Percentiles rank a stretch among this genome's conserved stretches.
phyloP scores from a whole-genome alignment of 2,329 filamentous ascomycete genomes.

The Hortaea werneckii region DNA sequence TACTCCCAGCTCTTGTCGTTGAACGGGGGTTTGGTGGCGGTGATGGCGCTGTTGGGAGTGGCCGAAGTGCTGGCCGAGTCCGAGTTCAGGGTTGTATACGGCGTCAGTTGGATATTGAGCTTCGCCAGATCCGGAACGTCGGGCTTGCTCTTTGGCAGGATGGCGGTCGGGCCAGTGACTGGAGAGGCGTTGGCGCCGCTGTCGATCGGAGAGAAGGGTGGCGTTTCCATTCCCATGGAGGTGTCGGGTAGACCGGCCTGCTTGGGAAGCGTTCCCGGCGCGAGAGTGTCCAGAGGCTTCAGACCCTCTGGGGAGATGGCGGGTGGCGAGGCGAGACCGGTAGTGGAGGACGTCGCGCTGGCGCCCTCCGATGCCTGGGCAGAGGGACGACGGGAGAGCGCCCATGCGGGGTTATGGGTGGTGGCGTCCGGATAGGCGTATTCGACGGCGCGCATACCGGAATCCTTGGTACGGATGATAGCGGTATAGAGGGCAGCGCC shows the following conservation, averaged over 20 bases:
- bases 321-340: neutral
- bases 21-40: slow-evolving; percentile 6
- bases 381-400: neutral
- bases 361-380: neutral
- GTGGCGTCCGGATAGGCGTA: slow-evolving; percentile 21
- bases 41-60: neutral
- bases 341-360: neutral
- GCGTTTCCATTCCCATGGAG: slow-evolving; percentile 19
- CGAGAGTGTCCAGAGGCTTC: slow-evolving; percentile 8
- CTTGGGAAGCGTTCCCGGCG: neutral
- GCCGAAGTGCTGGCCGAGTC: too few relatives aligned
- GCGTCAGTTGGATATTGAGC: neutral
- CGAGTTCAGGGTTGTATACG: neutral
- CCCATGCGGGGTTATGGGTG: neutral
- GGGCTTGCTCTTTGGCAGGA: neutral
- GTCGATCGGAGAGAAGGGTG: slow-evolving; percentile 23
- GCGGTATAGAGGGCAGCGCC: slow-evolving; percentile 37
- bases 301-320: neutral
- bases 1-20: slow-evolving; percentile 23
- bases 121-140: slow-evolving; percentile 1
- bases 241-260: neutral
- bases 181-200: slow-evolving; percentile 14
- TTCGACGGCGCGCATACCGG: slow-evolving; percentile 24
- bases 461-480: slow-evolving; percentile 24
- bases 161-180: slow-evolving; percentile 3